Percentiles rank a stretch among this genome's conserved stretches.
Evolutionary conservation across 441 rosid species (phyloP).

Genomic region (Geranium incanum): DNA sequence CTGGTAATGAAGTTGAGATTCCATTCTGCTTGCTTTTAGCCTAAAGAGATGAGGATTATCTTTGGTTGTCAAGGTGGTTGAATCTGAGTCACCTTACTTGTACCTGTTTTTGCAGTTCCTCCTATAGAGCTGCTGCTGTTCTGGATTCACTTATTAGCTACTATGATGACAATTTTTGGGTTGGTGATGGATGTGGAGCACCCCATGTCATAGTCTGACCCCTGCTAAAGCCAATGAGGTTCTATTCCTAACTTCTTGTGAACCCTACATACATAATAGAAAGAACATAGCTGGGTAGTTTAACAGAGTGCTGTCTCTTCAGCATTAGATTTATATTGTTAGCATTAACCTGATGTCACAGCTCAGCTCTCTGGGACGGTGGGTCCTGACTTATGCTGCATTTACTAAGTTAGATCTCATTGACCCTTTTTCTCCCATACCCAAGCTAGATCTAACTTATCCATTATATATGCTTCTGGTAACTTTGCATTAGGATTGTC

Average conservation of each 20-base stretch:
- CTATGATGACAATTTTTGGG: neutral
- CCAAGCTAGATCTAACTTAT: slow-evolving; percentile 1
- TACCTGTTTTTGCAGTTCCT: neutral
- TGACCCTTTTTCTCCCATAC: slow-evolving; percentile 6
- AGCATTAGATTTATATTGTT: neutral
- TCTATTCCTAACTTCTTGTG: neutral
- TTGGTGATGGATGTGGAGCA: neutral
- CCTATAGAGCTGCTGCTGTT: neutral
- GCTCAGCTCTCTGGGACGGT: neutral
- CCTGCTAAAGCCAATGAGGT: neutral
- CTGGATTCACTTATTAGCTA: neutral
- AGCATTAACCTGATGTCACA: neutral
- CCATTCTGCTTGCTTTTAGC: neutral
- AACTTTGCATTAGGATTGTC: slow-evolving; percentile 15
- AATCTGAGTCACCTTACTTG: neutral
- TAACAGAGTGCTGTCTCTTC: neutral
- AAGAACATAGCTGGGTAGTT: neutral
- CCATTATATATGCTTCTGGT: neutral
- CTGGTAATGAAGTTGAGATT: neutral
- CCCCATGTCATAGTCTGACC: neutral
- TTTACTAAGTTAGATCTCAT: neutral
- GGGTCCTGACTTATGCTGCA: neutral
- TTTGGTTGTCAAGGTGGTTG: neutral
- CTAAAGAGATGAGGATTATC: neutral
- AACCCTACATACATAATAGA: neutral